Base-by-base conservation (phyloP, 2,329 filamentous ascomycete species). In the Alternaria sp. region DNA sequence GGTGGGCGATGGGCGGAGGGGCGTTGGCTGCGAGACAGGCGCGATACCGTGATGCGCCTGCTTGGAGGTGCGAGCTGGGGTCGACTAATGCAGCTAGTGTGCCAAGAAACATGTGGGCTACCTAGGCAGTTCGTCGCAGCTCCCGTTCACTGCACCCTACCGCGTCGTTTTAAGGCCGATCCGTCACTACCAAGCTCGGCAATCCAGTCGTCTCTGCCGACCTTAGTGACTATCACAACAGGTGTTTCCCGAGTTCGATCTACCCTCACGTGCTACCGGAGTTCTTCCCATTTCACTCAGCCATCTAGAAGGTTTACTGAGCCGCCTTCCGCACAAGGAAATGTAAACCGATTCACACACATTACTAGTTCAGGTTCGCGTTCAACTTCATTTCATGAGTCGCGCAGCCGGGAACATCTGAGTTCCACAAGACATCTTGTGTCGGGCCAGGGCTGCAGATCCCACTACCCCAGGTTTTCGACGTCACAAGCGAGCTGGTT, bases 11-110 rank as follows among this genome's bases (percentile, higher is more conserved):
- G 64, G 52, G 63, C 46, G 56, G 57, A 62, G 60, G 66, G 66
- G 63, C 62, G 71, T 68, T 64, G 67, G 68, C 65, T 59, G 66
- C 63, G 49, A 65, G 61, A 47, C 57, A 65, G 65, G 67, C 70
- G 67, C 69, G 57, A 58, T 61, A 43, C 55, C 61, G 60, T n/a
- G 59, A 56, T 64, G 63, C 64, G 57, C 59, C 61, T 67, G 50
- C 57, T 66, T 59, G 46, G 67, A 71, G 67, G 69, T 72, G 62
- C 61, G 45, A 58, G 30, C 57, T 28, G 44, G 44, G 26, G 59
- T 45, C 30, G 21, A 8, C 45, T 5, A 44, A 69, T 32, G 1
- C 13, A 58, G 59, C 49, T 69, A 67, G 67, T 15, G 46, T 36
- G 62, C 66, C 64, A 62, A 66, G 66, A 10, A 17, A 26, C 30